phyloP scores from a whole-genome alignment of 352 stramenopile genomes.

The Phytophthora hibernalis region DNA sequence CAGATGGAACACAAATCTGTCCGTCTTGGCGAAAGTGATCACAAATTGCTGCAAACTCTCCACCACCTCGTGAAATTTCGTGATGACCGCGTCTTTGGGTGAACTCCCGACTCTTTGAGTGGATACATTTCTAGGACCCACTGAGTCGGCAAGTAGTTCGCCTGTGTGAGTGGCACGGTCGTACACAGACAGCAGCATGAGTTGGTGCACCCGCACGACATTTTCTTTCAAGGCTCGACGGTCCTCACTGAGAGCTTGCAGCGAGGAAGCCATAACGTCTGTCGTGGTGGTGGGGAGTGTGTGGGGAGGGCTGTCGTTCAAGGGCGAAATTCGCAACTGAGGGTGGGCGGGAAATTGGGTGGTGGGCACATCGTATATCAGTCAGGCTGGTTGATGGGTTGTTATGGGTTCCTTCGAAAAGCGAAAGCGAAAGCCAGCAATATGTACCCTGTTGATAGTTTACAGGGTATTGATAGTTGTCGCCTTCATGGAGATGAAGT shows the following conservation, averaged over 20 bases:
- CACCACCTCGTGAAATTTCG: slow-evolving; percentile 2
- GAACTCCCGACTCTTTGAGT: not conserved
- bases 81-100: not conserved
- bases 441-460: too few relatives aligned
- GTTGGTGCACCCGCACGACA: slow-evolving; percentile 3
- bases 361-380: too few relatives aligned
- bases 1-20: slow-evolving; percentile 32
- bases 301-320: not conserved
- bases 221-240: slow-evolving; percentile 1
- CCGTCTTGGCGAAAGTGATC: slow-evolving; percentile 28
- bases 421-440: too few relatives aligned
- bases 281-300: not conserved
- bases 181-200: slow-evolving; percentile 21
- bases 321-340: slow-evolving; percentile 10
- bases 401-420: too few relatives aligned
- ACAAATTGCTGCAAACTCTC: slow-evolving; percentile 4
- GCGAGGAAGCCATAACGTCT: not conserved
- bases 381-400: too few relatives aligned
- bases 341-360: too few relatives aligned
- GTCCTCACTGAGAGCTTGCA: not conserved
- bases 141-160: not conserved
- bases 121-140: too few relatives aligned
- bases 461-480: too few relatives aligned
- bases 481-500: too few relatives aligned
- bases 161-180: slow-evolving; percentile 6